These are phyloP conservation scores for Cyclostephanos invisitatus DNA, from an alignment of 108 stramenopile genomes.

Conservation along the genomic window DNA sequence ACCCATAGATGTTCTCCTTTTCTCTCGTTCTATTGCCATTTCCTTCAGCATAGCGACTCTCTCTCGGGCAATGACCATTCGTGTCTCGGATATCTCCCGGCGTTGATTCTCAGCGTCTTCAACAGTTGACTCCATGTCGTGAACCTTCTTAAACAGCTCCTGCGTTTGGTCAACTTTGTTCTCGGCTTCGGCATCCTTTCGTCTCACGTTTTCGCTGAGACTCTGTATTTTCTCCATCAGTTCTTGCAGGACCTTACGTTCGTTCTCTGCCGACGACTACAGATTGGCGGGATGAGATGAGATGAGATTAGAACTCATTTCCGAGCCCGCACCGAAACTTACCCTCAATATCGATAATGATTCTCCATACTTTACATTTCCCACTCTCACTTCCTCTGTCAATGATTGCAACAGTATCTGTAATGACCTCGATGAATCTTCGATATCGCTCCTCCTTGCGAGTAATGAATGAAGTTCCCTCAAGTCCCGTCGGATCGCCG, in stretches of 20 bases:
- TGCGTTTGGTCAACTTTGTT: conserved; percentile 24
- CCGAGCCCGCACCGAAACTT: background rate
- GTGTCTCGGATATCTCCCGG: conserved; percentile 14
- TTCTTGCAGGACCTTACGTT: conserved; percentile 12
- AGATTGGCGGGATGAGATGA: background rate
- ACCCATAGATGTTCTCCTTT: background rate
- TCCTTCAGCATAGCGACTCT: conserved; percentile 37
- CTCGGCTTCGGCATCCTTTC: conserved; percentile 35
- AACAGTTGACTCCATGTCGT: conserved; percentile 6
- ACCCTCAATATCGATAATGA: conserved; percentile 20
- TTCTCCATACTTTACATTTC: conserved; percentile 20
- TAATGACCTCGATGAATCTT: conserved; percentile 21
- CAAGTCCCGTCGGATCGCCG: conserved; percentile 19
- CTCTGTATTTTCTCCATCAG: conserved; percentile 24
- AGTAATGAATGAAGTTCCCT: conserved; percentile 15
- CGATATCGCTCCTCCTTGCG: background rate
- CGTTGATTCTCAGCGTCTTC: conserved; percentile 12
- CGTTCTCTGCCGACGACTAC: conserved; percentile 28
- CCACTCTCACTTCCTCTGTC: conserved; percentile 11
- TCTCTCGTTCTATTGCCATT: conserved; percentile 16
- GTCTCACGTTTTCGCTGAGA: conserved; percentile 31
- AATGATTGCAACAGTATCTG: conserved; percentile 12
- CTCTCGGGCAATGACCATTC: conserved; percentile 18
- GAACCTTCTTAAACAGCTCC: conserved; percentile 10
- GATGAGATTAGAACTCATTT: background rate